phyloP scores from a whole-genome alignment of 257 asterid genomes.

The Coffea canephora region DNA sequence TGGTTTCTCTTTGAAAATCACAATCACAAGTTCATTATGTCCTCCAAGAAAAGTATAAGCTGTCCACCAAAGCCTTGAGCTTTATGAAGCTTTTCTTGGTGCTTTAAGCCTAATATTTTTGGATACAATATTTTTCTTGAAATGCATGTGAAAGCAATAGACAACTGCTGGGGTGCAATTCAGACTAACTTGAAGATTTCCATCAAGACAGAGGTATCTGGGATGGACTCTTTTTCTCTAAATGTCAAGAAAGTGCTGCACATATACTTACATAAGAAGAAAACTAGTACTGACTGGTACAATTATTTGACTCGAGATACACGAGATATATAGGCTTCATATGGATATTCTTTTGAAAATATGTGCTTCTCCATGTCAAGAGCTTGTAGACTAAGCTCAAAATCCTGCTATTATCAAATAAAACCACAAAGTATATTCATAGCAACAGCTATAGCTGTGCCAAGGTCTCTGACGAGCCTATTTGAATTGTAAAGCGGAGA shows the following conservation, averaged over 20 bases:
- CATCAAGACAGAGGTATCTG: neutral
- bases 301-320: neutral
- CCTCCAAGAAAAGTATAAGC: neutral
- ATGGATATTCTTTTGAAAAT: neutral
- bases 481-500: constrained; percentile 12
- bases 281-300: neutral
- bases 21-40: neutral
- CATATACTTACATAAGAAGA: neutral
- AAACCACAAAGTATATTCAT: constrained; percentile 8
- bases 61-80: neutral
- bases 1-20: neutral
- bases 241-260: neutral
- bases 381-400: constrained; percentile 2
- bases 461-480: constrained; percentile 17
- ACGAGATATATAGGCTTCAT: neutral
- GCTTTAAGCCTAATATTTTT: neutral
- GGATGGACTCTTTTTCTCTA: neutral
- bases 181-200: neutral
- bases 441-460: constrained; percentile 14
- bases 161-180: neutral
- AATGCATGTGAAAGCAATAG: neutral
- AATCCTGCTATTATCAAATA: neutral
- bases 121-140: neutral
- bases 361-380: neutral
- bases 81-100: neutral